Evolutionary conservation across 495 filamentous ascomycete genomes (phyloP).

Genomic region (Opeltia flavorubescens): DNA sequence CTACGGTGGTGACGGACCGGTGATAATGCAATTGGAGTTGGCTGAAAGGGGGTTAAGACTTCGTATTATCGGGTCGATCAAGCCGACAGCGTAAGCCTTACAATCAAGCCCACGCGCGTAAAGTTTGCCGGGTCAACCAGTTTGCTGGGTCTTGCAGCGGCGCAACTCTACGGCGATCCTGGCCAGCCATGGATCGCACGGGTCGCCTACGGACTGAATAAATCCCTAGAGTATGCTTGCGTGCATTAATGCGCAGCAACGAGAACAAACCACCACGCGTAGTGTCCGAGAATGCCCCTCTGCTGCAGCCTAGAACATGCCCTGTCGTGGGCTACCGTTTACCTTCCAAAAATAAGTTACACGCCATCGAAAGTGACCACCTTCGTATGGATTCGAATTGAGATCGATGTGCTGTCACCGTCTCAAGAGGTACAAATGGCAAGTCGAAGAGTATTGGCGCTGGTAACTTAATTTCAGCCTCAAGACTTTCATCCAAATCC

Average conservation of each 20-base stretch:
- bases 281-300: background rate
- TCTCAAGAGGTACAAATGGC: background rate
- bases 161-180: background rate
- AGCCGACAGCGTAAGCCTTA: background rate
- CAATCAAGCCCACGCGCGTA: background rate
- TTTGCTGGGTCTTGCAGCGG: background rate
- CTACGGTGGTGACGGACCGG: background rate
- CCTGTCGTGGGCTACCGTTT: background rate
- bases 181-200: background rate
- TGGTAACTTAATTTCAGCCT: background rate
- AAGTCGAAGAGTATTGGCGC: background rate
- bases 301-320: background rate
- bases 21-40: too few species aligned
- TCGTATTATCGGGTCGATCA: background rate
- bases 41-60: too few species aligned
- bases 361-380: background rate
- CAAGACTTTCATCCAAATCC: background rate
- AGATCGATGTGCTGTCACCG: background rate
- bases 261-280: background rate
- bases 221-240: background rate
- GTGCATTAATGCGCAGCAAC: background rate
- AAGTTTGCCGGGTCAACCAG: background rate
- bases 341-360: too few species aligned
- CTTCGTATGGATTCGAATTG: too few species aligned
- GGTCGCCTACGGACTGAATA: background rate